Conservation (phyloP, 768 basidiomycete genomes). For the Mycena amicta region DNA sequence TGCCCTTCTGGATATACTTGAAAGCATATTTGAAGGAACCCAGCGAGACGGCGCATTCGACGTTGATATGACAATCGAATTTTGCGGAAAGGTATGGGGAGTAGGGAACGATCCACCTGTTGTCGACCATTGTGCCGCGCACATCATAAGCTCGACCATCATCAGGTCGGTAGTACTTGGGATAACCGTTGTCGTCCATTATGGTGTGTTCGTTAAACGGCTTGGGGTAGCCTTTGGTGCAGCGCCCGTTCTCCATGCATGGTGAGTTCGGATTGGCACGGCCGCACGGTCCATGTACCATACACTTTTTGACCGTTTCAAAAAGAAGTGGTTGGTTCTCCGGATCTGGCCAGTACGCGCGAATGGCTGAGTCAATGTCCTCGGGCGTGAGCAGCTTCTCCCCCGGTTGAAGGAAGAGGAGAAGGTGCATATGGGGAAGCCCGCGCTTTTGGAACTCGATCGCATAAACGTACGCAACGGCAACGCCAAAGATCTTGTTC, state of each 20-base stretch:
- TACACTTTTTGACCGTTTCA: slow-evolving; percentile 29
- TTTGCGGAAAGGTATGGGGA: slow-evolving; percentile 12
- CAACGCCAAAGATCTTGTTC: background rate
- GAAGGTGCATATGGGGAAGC: slow-evolving; percentile 46
- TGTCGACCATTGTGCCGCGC: slow-evolving; percentile 17
- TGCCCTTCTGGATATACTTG: background rate
- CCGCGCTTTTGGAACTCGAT: slow-evolving; percentile 50
- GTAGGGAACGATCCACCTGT: slow-evolving; percentile 38
- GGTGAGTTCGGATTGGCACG: slow-evolving; percentile 38
- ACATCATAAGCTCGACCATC: slow-evolving; percentile 6
- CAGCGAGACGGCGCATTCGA: slow-evolving; percentile 36
- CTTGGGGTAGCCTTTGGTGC: background rate
- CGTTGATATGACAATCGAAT: slow-evolving; percentile 40
- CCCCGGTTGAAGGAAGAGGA: slow-evolving; percentile 33
- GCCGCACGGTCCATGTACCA: slow-evolving; percentile 39
- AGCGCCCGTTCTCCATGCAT: background rate
- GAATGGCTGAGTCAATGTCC: slow-evolving; percentile 37
- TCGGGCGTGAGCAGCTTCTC: slow-evolving; percentile 5
- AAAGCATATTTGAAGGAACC: slow-evolving; percentile 22
- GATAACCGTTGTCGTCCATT: slow-evolving; percentile 37
- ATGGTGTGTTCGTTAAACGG: slow-evolving; percentile 23
- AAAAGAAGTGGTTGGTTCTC: slow-evolving; percentile 24
- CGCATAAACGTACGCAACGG: slow-evolving; percentile 31
- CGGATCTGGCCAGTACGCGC: slow-evolving; percentile 38
- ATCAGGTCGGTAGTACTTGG: slow-evolving; percentile 31